Conservation (phyloP, 192 early-diverging fungal genomes). For the Piromyces finnis region DNA sequence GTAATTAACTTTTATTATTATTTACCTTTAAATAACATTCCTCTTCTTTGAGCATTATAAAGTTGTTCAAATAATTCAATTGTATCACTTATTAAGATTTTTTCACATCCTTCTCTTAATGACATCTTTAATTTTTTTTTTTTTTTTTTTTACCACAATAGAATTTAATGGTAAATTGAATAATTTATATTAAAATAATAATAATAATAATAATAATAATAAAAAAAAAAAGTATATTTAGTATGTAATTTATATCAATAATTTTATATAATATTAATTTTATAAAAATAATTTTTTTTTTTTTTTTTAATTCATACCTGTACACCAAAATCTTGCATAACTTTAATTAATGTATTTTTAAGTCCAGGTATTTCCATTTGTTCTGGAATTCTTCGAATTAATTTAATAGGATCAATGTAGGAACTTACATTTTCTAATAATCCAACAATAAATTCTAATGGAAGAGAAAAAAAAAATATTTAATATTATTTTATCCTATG, state of each 20-base stretch:
- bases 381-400: constrained; percentile 66
- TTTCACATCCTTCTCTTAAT: constrained; percentile 73
- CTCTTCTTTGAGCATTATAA: constrained; percentile 45
- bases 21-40: constrained; percentile 30
- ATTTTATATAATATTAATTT: too few species aligned
- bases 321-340: constrained; percentile 80
- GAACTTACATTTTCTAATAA: constrained; percentile 78
- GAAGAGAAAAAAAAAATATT: background rate
- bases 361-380: constrained; percentile 66
- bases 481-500: constrained; percentile 3
- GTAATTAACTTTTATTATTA: too few species aligned
- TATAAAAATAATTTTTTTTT: too few species aligned
- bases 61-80: constrained; percentile 55
- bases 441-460: constrained; percentile 70
- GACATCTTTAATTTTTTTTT: constrained; percentile 30
- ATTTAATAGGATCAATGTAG: constrained; percentile 61
- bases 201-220: too few species aligned
- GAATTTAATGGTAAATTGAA: too few species aligned
- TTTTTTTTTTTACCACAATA: too few species aligned
- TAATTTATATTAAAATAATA: too few species aligned
- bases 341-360: constrained; percentile 61
- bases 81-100: constrained; percentile 76
- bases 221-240: too few species aligned
- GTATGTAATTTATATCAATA: too few species aligned
- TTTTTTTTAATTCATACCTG: constrained; percentile 26